Base-by-base conservation (phyloP, 495 filamentous ascomycete genomes). In the Neurospora tetrasperma region DNA sequence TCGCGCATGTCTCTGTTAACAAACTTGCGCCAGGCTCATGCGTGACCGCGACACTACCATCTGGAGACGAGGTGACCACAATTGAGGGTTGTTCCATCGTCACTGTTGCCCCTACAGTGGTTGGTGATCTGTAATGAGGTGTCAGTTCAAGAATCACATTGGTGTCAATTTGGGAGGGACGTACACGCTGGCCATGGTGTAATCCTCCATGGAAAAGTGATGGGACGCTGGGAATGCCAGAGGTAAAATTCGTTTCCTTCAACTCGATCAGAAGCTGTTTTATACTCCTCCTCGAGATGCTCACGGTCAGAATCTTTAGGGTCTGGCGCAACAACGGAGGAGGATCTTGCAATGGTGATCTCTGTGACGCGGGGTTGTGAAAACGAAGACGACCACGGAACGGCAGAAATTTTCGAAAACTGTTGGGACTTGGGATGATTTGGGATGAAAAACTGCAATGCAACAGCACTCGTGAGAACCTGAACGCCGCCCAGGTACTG, bases 1-100 rank as follows among this genome's bases (percentile, higher is more conserved):
- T 73, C 3, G 76, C 74, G 71, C 78, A 79, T 42, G 69, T 18
- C 12, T 59, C 69, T 0, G n/a, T 69, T 40, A 75, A 39, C 14
- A 66, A 6, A 14, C 54, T 35, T 18, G 54, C 54, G 54, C 27
- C 54, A 18, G 54, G 54, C 54, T 66, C 27, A 38, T 66, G 5
- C 10, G 41, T 71, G 20, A 14, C 70, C 9, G 70, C 39, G 7
- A n/a, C 70, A 11, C 23, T 7, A 48, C 41, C n/a, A 59, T 27
- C 40, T 6, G 39, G 27, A 71, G 10, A 48, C 69, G 39, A 12
- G 18, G 42, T 48, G 27, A 70, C 71, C 20, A 41, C 71, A 46
- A 12, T 11, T 39, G 27, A 68, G 35, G 66, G 20, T 20, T 44
- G 62, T 42, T 42, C 40, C 16, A 66, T 14, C 27, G 54, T 66